Base-by-base conservation (phyloP, 768 basidiomycete genomes). In the Lentinus tigrinus region DNA sequence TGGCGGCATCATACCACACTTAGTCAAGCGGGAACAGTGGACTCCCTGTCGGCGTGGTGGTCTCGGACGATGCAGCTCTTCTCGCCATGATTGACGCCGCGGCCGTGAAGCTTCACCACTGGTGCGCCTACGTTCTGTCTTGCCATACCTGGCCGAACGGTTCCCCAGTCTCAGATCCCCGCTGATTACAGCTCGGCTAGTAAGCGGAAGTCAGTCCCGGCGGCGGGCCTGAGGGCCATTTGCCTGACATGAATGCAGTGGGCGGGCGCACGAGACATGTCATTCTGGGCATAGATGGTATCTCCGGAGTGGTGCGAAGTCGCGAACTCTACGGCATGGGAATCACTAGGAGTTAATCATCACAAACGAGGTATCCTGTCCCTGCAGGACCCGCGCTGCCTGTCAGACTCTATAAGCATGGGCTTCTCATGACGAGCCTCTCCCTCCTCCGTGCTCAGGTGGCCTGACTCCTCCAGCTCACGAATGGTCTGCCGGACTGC, bases 281-380 rank as follows among this genome's bases (percentile, higher is more conserved):
- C 51, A 37, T 14, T 42, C 26, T 40, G 39, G 43, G 10, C 34
- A 39, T 31, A 47, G 46, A 36, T 16, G 28, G 50, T 24, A 37
- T 44, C 40, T 23, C 31, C 42, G 56, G 52, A 38, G n/a, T 28
- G 36, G n/a, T 19, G 19, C 16, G 54, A 55, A 38, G 21, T 36
- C 47, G 49, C 27, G 58, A 36, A 60, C 11, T 42, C 39, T n/a
- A 54, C 44, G 17, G 42, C 50, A 60, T 52, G 58, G 52, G 58
- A 54, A 55, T 47, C 47, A 16, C 38, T 39, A 27, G 39, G 47
- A 31, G 36, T 27, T 28, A 19, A 54, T 58, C 52, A 38, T 38
- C 47, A 48, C n/a, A 48, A n/a, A 3, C 23, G 28, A 23, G 40
- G 19, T 17, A 44, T 24, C 10, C 53, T 47, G 49, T 21, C 49